phyloP scores from a whole-genome alignment of 2,329 filamentous ascomycete genomes.

The Plectosphaerella plurivora region DNA sequence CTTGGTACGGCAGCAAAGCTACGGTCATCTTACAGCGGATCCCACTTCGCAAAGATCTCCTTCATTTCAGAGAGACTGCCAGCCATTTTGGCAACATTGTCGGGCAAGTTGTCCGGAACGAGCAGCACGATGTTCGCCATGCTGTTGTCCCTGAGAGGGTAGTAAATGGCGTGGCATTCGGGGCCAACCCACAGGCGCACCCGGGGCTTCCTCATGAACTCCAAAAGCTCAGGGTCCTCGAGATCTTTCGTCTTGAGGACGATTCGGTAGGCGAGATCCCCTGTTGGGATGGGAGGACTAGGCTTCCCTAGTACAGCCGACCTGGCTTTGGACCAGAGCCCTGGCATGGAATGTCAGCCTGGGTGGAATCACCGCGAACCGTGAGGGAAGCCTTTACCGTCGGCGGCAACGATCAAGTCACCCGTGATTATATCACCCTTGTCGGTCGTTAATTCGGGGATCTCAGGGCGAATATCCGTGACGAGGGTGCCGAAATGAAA shows the following conservation, averaged over 20 bases:
- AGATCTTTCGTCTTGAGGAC: constrained; percentile 36
- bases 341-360: too few species aligned
- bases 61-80: constrained; percentile 59
- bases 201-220: constrained; percentile 46
- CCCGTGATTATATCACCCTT: constrained; percentile 32
- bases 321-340: constrained; percentile 56
- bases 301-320: constrained; percentile 38
- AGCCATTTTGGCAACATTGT: constrained; percentile 42
- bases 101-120: constrained; percentile 58
- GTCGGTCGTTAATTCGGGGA: constrained; percentile 32
- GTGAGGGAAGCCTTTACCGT: constrained; percentile 27
- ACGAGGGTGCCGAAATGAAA: constrained; percentile 46
- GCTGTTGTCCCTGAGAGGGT: constrained; percentile 52
- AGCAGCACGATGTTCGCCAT: constrained; percentile 65
- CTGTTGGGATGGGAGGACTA: constrained; percentile 51
- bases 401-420: constrained; percentile 58
- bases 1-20: constrained; percentile 2
- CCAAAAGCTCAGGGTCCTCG: constrained; percentile 44
- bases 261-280: constrained; percentile 62
- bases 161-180: constrained; percentile 55
- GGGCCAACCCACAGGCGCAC: constrained; percentile 63
- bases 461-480: constrained; percentile 39
- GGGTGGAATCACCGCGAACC: too few species aligned
- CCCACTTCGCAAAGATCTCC: constrained; percentile 57
- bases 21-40: constrained; percentile 40